Base-by-base conservation (phyloP, 345 rosid species). In the Noccaea bulbosa region DNA sequence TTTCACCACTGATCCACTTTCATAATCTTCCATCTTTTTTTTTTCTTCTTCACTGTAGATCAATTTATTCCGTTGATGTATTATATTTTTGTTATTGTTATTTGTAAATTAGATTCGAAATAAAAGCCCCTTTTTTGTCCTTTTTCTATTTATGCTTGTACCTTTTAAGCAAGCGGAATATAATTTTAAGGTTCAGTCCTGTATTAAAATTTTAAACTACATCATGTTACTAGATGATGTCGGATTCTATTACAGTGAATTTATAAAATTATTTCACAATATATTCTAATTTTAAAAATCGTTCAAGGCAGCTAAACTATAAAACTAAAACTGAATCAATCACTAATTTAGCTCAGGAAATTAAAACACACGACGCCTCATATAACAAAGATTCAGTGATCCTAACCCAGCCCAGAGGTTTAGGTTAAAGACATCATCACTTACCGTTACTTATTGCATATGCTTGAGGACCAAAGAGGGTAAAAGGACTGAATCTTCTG, bases 221-320 rank as follows among this genome's bases (percentile, higher is more conserved):
- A 41, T 27, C 14, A 67, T 32, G 34, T 12, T 68, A 30, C 0
- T 39, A 15, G 10, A 52, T 52, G 47, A 35, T 46, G 24, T 43
- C 16, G 2, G 24, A 37, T 44, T 11, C 7, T 47, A 46, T 22
- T 30, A 65, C 51, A 38, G 17, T 4, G 10, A 39, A 55, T 51
- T 51, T 44, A 34, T 33, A 14, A 43, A 65, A 10, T 11, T 27
- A 33, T 57, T 35, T 40, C 44, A 53, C 55, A 22, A 44, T 7
- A 44, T 52, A 38, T 6, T 39, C 8, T 4, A 6, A 15, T 3
- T 27, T 27, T 27, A 30, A 62, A 58, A 65, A n/a, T 27, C 3
- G 53, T 58, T 73, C 10, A 73, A 50, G n/a, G n/a, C n/a, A n/a
- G 52, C 67, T 39, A 58, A 67, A 51, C 62, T 41, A 49, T 55